Base-by-base conservation (phyloP, 495 filamentous ascomycete species). In the Alectoria sarmentosa region DNA sequence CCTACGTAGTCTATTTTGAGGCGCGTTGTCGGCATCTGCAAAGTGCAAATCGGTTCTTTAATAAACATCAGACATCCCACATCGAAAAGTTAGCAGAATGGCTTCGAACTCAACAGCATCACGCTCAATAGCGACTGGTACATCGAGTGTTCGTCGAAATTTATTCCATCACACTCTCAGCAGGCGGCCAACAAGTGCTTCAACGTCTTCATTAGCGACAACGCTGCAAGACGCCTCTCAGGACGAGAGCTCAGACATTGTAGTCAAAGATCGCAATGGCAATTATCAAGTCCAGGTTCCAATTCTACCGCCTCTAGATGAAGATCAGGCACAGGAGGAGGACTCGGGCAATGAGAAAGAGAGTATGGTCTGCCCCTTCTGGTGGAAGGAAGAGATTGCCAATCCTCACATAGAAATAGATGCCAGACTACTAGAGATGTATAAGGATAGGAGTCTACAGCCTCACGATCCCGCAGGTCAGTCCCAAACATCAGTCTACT, bases 261-360 rank as follows among this genome's bases (percentile, higher is more conserved):
- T 93, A 13, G 84, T 89, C 19, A 80, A 86, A 67, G 86, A 94
- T 73, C 79, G 86, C 72, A 86, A 89, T 72, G 91, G 91, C 49
- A 82, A 84, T 60, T 87, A 89, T 66, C 84, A 88, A 68, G 71
- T 92, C n/a, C 85, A 84, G 60, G 83, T 90, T 61, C 89, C 88
- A 4, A 73, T 82, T 2, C 62, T 82, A n/a, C 80, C 78, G 54
- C 69, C 73, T 34, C 74, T 82, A 30, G 74, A 79, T 56, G 72
- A 80, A 38, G 81, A 87, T 65, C 79, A 85, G 61, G 74, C 77
- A 0, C 82, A 85, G 69, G 78, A 72, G 30, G 77, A 78, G 52
- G 71, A 77, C 36, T 71, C 62, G 44, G 73, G 65, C 23, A 71
- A 65, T 11, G 78, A 82, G 56, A 82, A 79, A 75, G 78, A 81